Conservation (phyloP, 805 yeast genomes). For the Saturnispora halmiae region DNA sequence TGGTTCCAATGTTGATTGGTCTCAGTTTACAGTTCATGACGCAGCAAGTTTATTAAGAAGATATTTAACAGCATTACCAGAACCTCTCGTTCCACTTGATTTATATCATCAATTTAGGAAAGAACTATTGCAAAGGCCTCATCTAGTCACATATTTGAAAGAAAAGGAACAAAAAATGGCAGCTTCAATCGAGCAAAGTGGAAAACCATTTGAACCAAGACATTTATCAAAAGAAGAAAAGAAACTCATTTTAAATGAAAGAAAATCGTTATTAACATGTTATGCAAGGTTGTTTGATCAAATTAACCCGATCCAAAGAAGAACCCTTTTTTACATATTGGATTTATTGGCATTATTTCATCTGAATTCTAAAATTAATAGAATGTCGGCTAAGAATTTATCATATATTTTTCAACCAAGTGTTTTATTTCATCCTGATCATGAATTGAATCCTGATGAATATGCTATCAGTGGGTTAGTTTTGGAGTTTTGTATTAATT, state of each 20-base stretch:
- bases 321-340: constrained; percentile 73
- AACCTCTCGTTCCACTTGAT: constrained; percentile 78
- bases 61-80: constrained; percentile 79
- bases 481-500: constrained; percentile 80
- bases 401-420: constrained; percentile 98
- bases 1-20: constrained; percentile 86
- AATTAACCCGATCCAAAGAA: constrained; percentile 72
- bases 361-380: constrained; percentile 62
- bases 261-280: constrained; percentile 58
- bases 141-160: constrained; percentile 57
- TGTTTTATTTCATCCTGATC: constrained; percentile 84
- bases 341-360: constrained; percentile 84
- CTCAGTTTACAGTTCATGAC: constrained; percentile 91
- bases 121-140: constrained; percentile 59
- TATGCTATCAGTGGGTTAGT: constrained; percentile 80
- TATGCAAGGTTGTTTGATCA: constrained; percentile 60
- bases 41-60: constrained; percentile 88
- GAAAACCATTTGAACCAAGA: constrained; percentile 32
- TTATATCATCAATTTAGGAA: constrained; percentile 70
- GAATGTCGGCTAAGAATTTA: constrained; percentile 87
- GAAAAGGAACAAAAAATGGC: constrained; percentile 33
- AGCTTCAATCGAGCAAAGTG: constrained; percentile 36
- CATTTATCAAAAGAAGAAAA: constrained; percentile 1
- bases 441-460: constrained; percentile 88
- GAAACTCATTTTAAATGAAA: constrained; percentile 37